A percentile compares a stretch with the other conserved stretches of the same genome.
Conservation (phyloP, 2,329 filamentous ascomycete genomes). For the Lasiodiplodia sp. region DNA sequence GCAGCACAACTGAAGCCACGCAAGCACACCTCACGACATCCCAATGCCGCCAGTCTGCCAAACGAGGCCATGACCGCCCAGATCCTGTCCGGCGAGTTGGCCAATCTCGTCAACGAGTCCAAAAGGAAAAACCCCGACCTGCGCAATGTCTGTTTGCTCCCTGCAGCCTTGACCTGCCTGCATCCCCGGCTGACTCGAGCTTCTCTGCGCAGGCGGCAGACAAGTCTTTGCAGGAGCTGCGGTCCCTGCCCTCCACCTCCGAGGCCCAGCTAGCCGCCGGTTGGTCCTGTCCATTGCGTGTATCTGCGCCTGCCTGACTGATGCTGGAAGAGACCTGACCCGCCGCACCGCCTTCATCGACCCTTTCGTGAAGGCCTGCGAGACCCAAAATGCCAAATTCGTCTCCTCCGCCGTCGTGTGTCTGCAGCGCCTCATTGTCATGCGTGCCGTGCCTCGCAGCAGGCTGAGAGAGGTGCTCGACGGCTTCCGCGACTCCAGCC, state of each 20-base stretch:
- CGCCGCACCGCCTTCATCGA: slow-evolving; percentile 85
- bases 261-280: slow-evolving; percentile 78
- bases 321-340: slow-evolving; percentile 72
- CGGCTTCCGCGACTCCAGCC: slow-evolving; percentile 82
- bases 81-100: slow-evolving; percentile 85
- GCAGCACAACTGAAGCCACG: slow-evolving; percentile 29
- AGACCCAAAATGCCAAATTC: slow-evolving; percentile 88
- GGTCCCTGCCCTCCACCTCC: slow-evolving; percentile 73
- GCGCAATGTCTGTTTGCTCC: slow-evolving; percentile 64
- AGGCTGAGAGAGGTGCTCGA: slow-evolving; percentile 87
- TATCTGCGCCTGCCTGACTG: slow-evolving; percentile 32
- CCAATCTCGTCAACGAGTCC: slow-evolving; percentile 91
- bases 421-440: slow-evolving; percentile 85
- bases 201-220: slow-evolving; percentile 75
- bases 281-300: slow-evolving; percentile 45
- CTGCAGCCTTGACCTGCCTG: neutral
- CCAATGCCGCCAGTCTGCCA: slow-evolving; percentile 16
- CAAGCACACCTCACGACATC: slow-evolving; percentile 19
- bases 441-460: slow-evolving; percentile 77
- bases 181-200: slow-evolving; percentile 25
- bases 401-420: slow-evolving; percentile 87
- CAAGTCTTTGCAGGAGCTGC: slow-evolving; percentile 90
- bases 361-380: slow-evolving; percentile 92
- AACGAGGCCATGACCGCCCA: slow-evolving; percentile 81
- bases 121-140: slow-evolving; percentile 94